Conservation (phyloP, 371 early-diverging fungal species). For the Polyrhizophydium stewartii region DNA sequence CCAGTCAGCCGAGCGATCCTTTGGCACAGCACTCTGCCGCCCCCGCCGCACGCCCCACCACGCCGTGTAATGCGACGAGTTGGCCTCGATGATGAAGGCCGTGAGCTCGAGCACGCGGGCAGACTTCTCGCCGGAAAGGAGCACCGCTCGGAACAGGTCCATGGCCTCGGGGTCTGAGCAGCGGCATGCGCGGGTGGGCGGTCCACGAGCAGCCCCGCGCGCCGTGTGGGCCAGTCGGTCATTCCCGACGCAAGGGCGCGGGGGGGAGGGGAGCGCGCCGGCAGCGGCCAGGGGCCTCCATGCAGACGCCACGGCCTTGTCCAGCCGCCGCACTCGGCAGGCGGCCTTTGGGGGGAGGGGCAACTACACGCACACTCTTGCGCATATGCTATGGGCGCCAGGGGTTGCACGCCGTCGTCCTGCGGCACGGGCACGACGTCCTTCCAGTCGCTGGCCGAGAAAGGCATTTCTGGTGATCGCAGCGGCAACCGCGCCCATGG, state of each 20-base stretch:
- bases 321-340: neutral
- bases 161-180: conserved; percentile 57
- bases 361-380: conserved; percentile 62
- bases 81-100: conserved; percentile 69
- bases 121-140: conserved; percentile 62
- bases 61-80: conserved; percentile 92
- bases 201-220: too few relatives aligned
- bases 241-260: neutral
- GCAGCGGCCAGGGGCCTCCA: conserved; percentile 70
- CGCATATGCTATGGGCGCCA: conserved; percentile 86
- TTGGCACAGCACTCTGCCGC: neutral
- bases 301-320: neutral
- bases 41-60: conserved; percentile 58
- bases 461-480: neutral
- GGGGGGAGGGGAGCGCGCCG: conserved; percentile 66
- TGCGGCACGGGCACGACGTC: conserved; percentile 81
- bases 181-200: too few relatives aligned
- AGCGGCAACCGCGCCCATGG: too few relatives aligned
- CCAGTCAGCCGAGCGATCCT: too few relatives aligned
- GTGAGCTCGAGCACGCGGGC: conserved; percentile 79
- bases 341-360: neutral
- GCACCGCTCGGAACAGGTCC: conserved; percentile 86
- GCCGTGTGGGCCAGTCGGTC: too few relatives aligned
- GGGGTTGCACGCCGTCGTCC: conserved; percentile 83
- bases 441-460: conserved; percentile 52